Evolutionary conservation across 768 basidiomycete genomes (phyloP), one percentile per base, ranked within the genome.

Genomic region (Ramaria rubella): DNA sequence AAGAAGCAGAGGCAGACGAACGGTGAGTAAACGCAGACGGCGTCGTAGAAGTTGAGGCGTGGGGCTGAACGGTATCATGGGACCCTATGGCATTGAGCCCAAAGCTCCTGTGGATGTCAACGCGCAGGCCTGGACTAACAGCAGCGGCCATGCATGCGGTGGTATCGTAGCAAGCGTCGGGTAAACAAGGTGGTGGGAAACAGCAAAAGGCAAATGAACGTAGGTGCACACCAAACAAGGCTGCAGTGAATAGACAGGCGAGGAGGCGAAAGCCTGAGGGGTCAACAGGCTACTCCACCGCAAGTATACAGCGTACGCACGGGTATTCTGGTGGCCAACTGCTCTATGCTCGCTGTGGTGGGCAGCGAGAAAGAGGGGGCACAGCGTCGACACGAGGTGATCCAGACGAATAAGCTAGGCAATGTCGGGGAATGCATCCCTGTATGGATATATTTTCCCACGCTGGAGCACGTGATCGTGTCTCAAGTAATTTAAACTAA

Each of bases 141-240:
- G 21, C 46, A n/a, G 46, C 46, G 46, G 46, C 46, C 46, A 48
- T 48, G 46, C 46, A 48, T 48, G 29, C 43, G 43, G 46, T 27
- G 24, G 26, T 19, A 29, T 30, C 17, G 24, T 14, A 30, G 1
- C 14, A 6, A 24, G 46, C 8, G 24, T 48, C 23, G 46, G 40
- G 40, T 7, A 42, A 24, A 26, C 3, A 48, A 48, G 29, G 46
- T 24, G 3, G 24, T 19, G 43, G 9, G 12, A 3, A 26, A 12
- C 26, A 21, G 45, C 14, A 17, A 26, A 24, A 30, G 9, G 43
- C n/a, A 38, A 38, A 38, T 8, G 43, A 24, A n/a, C 21, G 21
- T 48, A 3, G 4, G 24, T 48, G 14, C 40, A 42, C n/a, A n/a
- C n/a, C n/a, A n/a, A n/a, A n/a, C n/a, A 17, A 42, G 40, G 40